Evolutionary conservation across 2,329 filamentous ascomycete species (phyloP).

Genomic region (Fusarium stilboides): DNA sequence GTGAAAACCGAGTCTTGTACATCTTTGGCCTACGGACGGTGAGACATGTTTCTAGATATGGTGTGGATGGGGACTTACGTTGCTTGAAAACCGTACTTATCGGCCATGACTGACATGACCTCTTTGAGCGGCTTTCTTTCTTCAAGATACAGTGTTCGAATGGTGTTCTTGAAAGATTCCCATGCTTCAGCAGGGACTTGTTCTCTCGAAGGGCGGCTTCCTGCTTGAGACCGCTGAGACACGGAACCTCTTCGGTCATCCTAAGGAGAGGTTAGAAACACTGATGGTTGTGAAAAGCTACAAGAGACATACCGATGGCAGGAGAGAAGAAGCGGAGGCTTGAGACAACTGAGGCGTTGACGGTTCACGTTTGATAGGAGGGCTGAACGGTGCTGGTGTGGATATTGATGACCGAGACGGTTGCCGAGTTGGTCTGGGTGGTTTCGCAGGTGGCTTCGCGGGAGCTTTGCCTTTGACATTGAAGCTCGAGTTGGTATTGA

Average conservation of each 20-base stretch:
- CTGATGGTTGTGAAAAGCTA: too few species aligned
- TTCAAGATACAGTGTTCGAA: conserved; percentile 63
- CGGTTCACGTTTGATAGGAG: conserved; percentile 53
- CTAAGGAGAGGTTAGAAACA: conserved; percentile 40
- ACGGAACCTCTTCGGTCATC: conserved; percentile 50
- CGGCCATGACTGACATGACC: conserved; percentile 67
- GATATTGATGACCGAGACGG: conserved; percentile 44
- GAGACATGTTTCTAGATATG: conserved; percentile 20
- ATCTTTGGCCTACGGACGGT: conserved; percentile 62
- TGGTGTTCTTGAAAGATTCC: conserved; percentile 64
- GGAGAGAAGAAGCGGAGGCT: conserved; percentile 43
- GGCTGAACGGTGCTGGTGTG: conserved; percentile 44
- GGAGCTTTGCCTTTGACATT: conserved; percentile 56
- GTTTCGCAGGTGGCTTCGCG: conserved; percentile 53
- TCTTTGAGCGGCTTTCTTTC: conserved; percentile 67
- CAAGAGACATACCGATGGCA: conserved; percentile 48
- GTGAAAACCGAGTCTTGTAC: conserved; percentile 70
- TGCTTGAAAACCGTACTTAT: conserved; percentile 64
- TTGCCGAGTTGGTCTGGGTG: conserved; percentile 47
- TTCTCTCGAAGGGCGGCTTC: conserved; percentile 58
- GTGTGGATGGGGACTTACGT: conserved; percentile 57
- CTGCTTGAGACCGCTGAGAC: conserved; percentile 52
- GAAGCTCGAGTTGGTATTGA: conserved; percentile 52
- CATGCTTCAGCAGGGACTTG: conserved; percentile 63
- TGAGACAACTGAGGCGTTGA: conserved; percentile 50